Conservation (phyloP, 805 yeast genomes). For the Metschnikowia aberdeeniae region DNA sequence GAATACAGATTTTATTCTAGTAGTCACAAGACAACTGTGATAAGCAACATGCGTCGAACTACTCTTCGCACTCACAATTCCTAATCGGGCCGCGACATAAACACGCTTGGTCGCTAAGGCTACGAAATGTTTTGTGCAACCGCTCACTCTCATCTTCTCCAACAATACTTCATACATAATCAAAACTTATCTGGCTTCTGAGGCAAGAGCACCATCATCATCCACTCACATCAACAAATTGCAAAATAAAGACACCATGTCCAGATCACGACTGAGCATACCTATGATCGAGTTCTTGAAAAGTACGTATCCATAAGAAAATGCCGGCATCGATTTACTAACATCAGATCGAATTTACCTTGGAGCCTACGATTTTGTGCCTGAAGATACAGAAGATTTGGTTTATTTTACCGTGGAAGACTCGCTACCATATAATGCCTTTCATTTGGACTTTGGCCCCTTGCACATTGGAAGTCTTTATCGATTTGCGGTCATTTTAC, state of each 20-base stretch:
- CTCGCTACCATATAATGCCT: constrained; percentile 87
- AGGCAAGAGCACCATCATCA: background rate
- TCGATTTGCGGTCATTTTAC: constrained; percentile 91
- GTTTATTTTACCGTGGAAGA: constrained; percentile 93
- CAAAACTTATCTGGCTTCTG: background rate
- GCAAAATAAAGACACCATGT: constrained; percentile 2
- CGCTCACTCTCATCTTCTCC: constrained; percentile 2
- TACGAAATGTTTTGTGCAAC: constrained; percentile 5
- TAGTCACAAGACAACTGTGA: background rate
- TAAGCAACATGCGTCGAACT: background rate
- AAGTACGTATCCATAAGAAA: constrained; percentile 27
- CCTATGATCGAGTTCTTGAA: constrained; percentile 42
- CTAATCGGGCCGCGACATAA: constrained; percentile 5
- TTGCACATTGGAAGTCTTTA: constrained; percentile 89
- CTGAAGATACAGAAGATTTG: constrained; percentile 67
- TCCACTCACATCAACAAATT: background rate
- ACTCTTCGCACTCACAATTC: constrained; percentile 1
- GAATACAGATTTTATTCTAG: too few relatives aligned
- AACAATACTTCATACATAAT: background rate
- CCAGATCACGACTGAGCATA: constrained; percentile 16
- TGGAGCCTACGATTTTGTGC: constrained; percentile 81
- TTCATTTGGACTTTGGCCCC: constrained; percentile 96
- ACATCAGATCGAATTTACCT: constrained; percentile 66
- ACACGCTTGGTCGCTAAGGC: constrained; percentile 2
- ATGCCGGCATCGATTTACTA: constrained; percentile 18